Percentiles rank a stretch among this genome's conserved stretches.
phyloP scores from a whole-genome alignment of 202 grass and related monocot species.

The Dendrocalamus latiflorus region DNA sequence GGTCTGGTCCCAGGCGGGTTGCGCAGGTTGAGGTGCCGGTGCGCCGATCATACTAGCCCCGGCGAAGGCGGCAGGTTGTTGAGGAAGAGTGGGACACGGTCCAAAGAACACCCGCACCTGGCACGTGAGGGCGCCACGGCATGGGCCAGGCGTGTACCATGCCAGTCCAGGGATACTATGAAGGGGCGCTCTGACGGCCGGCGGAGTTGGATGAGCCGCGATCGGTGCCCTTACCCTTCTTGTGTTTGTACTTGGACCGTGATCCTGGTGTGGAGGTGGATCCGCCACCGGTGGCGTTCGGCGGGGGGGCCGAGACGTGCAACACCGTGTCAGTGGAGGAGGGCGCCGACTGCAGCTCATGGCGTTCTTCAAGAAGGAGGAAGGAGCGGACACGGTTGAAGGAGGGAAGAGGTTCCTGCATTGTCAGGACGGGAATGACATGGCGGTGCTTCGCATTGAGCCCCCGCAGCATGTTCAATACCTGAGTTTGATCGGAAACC shows the following conservation, averaged over 20 bases:
- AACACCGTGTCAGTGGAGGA: too few species aligned
- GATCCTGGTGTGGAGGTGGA: too few species aligned
- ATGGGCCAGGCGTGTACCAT: background rate
- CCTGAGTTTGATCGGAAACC: background rate
- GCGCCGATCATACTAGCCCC: too few species aligned
- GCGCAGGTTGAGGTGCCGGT: too few species aligned
- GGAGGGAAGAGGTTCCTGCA: background rate
- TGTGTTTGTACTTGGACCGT: too few species aligned
- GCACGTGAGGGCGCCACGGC: background rate
- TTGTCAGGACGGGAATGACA: background rate
- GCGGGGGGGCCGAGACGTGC: too few species aligned
- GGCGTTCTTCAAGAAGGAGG: background rate
- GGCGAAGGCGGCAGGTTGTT: too few species aligned
- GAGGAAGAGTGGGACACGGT: too few species aligned
- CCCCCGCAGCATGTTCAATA: background rate
- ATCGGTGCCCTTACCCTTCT: too few species aligned
- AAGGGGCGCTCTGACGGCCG: accelerated
- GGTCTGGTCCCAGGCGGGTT: too few species aligned
- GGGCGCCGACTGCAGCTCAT: background rate
- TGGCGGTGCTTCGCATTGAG: background rate
- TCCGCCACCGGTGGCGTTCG: accelerated
- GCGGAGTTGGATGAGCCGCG: too few species aligned
- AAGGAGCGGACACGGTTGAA: background rate
- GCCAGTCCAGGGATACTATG: background rate
- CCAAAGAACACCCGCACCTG: too few species aligned